Base-by-base conservation (phyloP, 805 yeast species). In the Nakazawaea wyomingensis region DNA sequence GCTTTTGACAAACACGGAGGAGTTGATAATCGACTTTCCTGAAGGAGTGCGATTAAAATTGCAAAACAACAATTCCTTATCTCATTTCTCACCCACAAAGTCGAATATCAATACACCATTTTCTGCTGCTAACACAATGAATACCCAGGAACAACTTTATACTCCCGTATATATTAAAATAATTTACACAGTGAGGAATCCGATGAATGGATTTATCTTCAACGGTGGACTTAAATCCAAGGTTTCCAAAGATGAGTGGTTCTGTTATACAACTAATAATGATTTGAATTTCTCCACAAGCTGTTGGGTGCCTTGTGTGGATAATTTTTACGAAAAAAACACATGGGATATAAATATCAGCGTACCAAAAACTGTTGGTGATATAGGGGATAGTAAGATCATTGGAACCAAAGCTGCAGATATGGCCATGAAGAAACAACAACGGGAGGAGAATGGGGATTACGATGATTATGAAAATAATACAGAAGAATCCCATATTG, bases 241-340 rank as follows among this genome's bases (percentile, higher is more conserved):
- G 48, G 58, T 70, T 45, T 62, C 70, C 14, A 59, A 58, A 41
- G 60, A 66, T 28, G 62, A 65, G 37, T 88, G 96, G 95, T 93
- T 83, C 54, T 95, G 87, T 2, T 89, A 85, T 60, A 91, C 98
- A 0, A 70, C 78, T 1, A 90, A 91, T 55, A 72, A 86, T 4
- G 89, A 87, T 22, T 62, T 82, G 35, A 87, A 88, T 14, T 72
- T 84, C 3, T 78, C 93, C 13, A 85, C 98, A 0, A 86, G 96
- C 2, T 83, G 89, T n/a, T 93, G 99, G 99, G 85, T 93, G 38
- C 99, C 99, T 0, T 93, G 99, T 57, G 73, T 93, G 5, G 97
- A 93, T 50, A 85, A 83, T 35, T 60, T 89, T 26, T 83, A 90
- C 76, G 96, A 89, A 53, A 76, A 87, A 48, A 83, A 85, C 34